Conservation (phyloP, 2,329 filamentous ascomycete species). For the Cercospora zeae-maydis region DNA sequence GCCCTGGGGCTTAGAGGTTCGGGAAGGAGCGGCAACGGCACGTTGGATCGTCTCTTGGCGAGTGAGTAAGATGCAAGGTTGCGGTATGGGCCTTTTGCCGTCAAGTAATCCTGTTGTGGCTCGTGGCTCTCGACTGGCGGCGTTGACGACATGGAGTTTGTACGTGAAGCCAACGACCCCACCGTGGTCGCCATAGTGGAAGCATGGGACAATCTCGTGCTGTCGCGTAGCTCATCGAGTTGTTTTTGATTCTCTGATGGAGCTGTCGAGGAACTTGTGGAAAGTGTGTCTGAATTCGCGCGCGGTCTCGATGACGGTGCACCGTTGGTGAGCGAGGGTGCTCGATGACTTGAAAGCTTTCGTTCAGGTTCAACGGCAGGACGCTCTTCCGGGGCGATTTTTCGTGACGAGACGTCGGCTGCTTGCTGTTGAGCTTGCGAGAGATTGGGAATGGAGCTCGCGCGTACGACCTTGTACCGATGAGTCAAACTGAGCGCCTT, state of each 20-base stretch:
- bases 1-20: neutral
- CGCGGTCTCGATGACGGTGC: conserved; percentile 6
- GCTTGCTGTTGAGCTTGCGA: conserved; percentile 14
- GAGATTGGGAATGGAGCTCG: conserved; percentile 15
- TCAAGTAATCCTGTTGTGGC: conserved; percentile 11
- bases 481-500: conserved; percentile 34
- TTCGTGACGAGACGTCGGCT: neutral
- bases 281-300: conserved; percentile 24
- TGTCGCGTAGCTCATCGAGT: conserved; percentile 31
- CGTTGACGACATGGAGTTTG: conserved; percentile 31
- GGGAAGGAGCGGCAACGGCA: conserved; percentile 10
- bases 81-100: conserved; percentile 21
- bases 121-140: conserved; percentile 24
- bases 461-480: conserved; percentile 38
- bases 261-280: conserved; percentile 26
- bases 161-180: conserved; percentile 25
- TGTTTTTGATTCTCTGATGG: conserved; percentile 29
- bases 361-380: conserved; percentile 2
- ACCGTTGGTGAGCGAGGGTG: neutral
- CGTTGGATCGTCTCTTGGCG: conserved; percentile 27
- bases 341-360: conserved; percentile 1
- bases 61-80: conserved; percentile 28
- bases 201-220: conserved; percentile 32
- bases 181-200: conserved; percentile 27
- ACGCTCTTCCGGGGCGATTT: neutral